These are phyloP conservation scores for Gossypium trilobum DNA, from an alignment of 441 rosid species.

Conservation along the genomic window DNA sequence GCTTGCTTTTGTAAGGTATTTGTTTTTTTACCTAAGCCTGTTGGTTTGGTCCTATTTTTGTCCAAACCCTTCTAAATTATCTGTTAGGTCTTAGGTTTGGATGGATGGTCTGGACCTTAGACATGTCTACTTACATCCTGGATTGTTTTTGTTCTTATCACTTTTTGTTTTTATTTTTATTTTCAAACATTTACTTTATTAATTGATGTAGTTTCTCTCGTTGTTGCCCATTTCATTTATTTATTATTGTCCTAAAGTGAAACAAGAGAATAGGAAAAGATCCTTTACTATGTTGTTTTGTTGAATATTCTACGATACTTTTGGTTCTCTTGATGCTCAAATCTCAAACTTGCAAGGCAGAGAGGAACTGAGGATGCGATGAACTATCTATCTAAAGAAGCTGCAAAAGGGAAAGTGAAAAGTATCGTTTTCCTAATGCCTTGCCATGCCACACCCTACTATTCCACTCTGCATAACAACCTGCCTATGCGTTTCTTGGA, in stretches of 20 bases:
- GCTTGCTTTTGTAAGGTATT: too few relatives aligned
- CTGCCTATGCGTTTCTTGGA: constrained; percentile 72
- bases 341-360: constrained; percentile 30
- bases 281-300: not conserved
- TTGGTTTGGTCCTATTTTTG: too few relatives aligned
- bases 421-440: constrained; percentile 77
- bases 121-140: too few relatives aligned
- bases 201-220: not conserved
- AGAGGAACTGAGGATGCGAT: constrained; percentile 90
- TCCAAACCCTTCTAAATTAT: too few relatives aligned
- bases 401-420: constrained; percentile 44
- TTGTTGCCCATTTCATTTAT: not conserved
- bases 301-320: not conserved
- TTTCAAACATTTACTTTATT: not conserved
- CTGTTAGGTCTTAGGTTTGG: too few relatives aligned
- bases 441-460: constrained; percentile 91
- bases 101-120: too few relatives aligned
- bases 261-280: not conserved
- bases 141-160: too few relatives aligned
- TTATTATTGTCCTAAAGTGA: not conserved
- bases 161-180: not conserved
- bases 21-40: too few relatives aligned
- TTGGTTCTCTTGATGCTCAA: constrained; percentile 18
- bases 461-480: constrained; percentile 56
- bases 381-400: constrained; percentile 75